Percentiles rank a stretch among this genome's conserved stretches.
These are phyloP conservation scores for Dothideomycetes sp. DNA, from an alignment of 2,329 filamentous ascomycete species.

Conservation along the genomic window DNA sequence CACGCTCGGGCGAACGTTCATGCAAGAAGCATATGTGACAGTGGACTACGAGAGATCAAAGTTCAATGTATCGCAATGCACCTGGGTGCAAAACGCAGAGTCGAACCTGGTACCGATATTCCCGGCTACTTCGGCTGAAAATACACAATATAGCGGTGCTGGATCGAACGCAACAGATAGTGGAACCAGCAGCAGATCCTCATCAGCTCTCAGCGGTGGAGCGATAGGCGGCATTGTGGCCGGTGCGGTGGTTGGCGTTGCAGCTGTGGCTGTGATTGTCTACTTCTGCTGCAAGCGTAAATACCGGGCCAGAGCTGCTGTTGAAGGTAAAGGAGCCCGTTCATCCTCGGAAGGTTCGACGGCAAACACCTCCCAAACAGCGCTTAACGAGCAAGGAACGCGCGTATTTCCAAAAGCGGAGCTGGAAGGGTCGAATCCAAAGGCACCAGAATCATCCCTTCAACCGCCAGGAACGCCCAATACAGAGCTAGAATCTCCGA, in stretches of 20 bases:
- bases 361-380: slow-evolving; percentile 3
- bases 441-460: slow-evolving; percentile 8
- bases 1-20: slow-evolving; percentile 55
- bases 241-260: slow-evolving; percentile 21
- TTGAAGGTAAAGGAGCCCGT: slow-evolving; percentile 8
- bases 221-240: slow-evolving; percentile 34
- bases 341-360: slow-evolving; percentile 6
- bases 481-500: slow-evolving; percentile 7
- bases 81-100: slow-evolving; percentile 15
- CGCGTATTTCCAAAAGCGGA: slow-evolving; percentile 35
- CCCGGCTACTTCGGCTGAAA: slow-evolving; percentile 5
- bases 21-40: slow-evolving; percentile 53
- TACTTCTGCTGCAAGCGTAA: slow-evolving; percentile 21
- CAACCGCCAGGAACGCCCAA: slow-evolving; percentile 2
- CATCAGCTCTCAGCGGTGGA: slow-evolving; percentile 20
- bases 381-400: slow-evolving; percentile 5
- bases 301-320: background rate
- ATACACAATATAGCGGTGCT: slow-evolving; percentile 4
- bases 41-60: slow-evolving; percentile 37
- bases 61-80: slow-evolving; percentile 32
- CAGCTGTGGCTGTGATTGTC: slow-evolving; percentile 15
- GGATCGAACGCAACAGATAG: background rate
- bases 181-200: background rate
- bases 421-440: slow-evolving; percentile 19
- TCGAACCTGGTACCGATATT: slow-evolving; percentile 19